Evolutionary conservation across 2,329 filamentous ascomycete genomes (phyloP).

Genomic region (Tolypocladium capitatum): DNA sequence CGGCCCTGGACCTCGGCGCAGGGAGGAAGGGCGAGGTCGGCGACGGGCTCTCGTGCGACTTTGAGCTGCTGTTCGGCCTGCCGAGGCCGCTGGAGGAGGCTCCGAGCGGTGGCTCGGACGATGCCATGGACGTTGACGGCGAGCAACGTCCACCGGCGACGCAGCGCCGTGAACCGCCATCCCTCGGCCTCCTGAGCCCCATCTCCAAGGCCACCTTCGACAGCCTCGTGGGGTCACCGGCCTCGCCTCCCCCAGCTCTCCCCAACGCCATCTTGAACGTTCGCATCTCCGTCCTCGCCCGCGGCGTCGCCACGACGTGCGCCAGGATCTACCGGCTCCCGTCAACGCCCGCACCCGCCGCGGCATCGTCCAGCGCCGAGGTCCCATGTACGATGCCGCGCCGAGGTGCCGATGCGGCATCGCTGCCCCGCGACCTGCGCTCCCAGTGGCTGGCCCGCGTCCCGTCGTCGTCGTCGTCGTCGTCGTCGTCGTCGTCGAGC

Average conservation of each 20-base stretch:
- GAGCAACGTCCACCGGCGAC: constrained; percentile 1
- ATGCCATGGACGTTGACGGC: constrained; percentile 19
- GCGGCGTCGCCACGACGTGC: constrained; percentile 57
- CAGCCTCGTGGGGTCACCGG: constrained; percentile 10
- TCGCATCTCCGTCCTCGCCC: constrained; percentile 50
- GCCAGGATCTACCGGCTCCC: constrained; percentile 82
- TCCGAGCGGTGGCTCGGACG: background rate
- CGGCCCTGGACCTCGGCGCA: constrained; percentile 58
- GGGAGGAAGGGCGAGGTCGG: constrained; percentile 73
- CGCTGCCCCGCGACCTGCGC: constrained; percentile 38
- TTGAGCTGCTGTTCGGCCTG: constrained; percentile 49
- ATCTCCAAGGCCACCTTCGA: constrained; percentile 18
- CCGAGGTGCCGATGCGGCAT: constrained; percentile 3
- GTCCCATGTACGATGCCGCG: constrained; percentile 32
- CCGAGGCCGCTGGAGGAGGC: constrained; percentile 3
- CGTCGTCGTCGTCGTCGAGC: background rate
- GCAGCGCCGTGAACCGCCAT: background rate
- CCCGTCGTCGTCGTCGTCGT: constrained; percentile 19
- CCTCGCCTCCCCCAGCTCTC: constrained; percentile 13
- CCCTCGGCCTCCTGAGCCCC: constrained; percentile 9
- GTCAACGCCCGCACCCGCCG: constrained; percentile 10
- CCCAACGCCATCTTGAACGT: constrained; percentile 41
- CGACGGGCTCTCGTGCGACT: constrained; percentile 71
- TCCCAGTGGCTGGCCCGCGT: constrained; percentile 57
- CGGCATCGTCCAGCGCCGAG: constrained; percentile 23